Evolutionary conservation across 2,329 filamentous ascomycete species (phyloP).

Genomic region (Fusarium verrucosum): DNA sequence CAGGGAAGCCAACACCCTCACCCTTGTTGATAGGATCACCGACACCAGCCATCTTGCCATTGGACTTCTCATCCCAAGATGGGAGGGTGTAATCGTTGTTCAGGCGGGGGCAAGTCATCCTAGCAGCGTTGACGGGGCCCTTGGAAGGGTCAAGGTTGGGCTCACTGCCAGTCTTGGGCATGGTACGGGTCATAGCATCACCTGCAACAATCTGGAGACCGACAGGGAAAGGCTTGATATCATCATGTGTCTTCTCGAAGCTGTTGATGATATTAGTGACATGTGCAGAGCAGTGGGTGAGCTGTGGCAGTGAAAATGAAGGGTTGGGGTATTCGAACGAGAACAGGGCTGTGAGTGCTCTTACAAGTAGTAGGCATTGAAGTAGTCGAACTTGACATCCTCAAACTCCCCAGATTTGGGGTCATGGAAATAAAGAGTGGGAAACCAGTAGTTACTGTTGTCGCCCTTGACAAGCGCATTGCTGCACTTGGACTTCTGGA

Average conservation of each 20-base stretch:
- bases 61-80: constrained; percentile 63
- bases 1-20: constrained; percentile 72
- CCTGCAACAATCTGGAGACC: constrained; percentile 78
- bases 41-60: constrained; percentile 65
- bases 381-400: constrained; percentile 74
- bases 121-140: constrained; percentile 62
- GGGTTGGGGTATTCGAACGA: background rate
- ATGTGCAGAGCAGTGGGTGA: background rate
- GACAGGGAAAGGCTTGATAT: constrained; percentile 73
- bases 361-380: constrained; percentile 80
- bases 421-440: constrained; percentile 73
- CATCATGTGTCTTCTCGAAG: constrained; percentile 71
- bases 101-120: constrained; percentile 68
- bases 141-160: constrained; percentile 61
- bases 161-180: constrained; percentile 62
- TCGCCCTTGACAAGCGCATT: constrained; percentile 75
- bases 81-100: constrained; percentile 58
- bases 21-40: constrained; percentile 63
- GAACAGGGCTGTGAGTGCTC: constrained; percentile 29
- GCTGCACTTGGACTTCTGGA: constrained; percentile 72
- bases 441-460: constrained; percentile 81
- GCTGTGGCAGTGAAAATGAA: background rate
- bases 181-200: constrained; percentile 65
- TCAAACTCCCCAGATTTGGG: constrained; percentile 70
- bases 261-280: constrained; percentile 44